Conservation (phyloP, 495 filamentous ascomycete species). For the Bryoglossum gracile region DNA sequence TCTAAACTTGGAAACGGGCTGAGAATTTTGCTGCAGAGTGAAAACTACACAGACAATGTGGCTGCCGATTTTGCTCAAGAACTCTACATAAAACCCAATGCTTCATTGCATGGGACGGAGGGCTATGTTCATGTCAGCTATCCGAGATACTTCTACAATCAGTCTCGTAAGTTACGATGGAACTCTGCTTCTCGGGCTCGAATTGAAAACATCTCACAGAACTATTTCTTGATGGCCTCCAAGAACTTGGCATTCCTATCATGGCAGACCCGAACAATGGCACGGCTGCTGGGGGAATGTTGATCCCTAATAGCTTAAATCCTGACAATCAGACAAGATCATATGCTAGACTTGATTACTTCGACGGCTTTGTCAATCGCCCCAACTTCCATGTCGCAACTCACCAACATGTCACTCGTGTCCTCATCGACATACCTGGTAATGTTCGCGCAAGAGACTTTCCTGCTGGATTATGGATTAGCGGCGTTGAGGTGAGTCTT, state of each 20-base stretch:
- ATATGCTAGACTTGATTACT: neutral
- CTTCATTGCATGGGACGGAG: constrained; percentile 27
- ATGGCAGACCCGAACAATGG: constrained; percentile 21
- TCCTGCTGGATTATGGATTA: neutral
- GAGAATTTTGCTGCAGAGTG: no score
- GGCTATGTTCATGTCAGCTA: constrained; percentile 46
- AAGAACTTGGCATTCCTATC: constrained; percentile 41
- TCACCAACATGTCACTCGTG: constrained; percentile 3
- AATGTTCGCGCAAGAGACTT: neutral
- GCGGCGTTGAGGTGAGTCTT: constrained; percentile 1
- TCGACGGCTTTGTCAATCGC: neutral
- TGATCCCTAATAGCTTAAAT: neutral
- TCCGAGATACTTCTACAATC: constrained; percentile 43
- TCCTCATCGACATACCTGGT: constrained; percentile 1
- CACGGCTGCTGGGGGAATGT: neutral
- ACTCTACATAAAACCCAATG: constrained; percentile 25
- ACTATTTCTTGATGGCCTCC: constrained; percentile 43
- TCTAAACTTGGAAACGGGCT: no score
- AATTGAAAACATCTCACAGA: constrained; percentile 25
- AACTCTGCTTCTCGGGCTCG: neutral
- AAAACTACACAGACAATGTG: constrained; percentile 22
- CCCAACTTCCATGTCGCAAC: constrained; percentile 7
- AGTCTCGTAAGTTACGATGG: constrained; percentile 22
- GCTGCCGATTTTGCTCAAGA: constrained; percentile 24
- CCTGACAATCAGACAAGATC: constrained; percentile 3